phyloP scores from a whole-genome alignment of 768 basidiomycete genomes.

The Lentinula sp. region DNA sequence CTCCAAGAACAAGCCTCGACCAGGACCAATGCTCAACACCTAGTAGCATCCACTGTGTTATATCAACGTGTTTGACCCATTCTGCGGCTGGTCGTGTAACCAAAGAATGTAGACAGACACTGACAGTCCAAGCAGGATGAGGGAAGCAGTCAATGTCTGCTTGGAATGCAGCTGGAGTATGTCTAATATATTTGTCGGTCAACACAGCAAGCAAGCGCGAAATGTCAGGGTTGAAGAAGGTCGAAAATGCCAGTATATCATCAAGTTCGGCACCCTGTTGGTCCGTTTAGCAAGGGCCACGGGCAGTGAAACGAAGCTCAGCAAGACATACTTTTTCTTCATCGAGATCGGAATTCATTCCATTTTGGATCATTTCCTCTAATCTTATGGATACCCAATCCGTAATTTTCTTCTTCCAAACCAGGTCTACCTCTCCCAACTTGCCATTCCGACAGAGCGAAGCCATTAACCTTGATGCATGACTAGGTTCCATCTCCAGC shows the following conservation, averaged over 20 bases:
- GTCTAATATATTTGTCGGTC: conserved; percentile 32
- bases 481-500: conserved; percentile 34
- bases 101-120: conserved; percentile 53
- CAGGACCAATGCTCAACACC: conserved; percentile 49
- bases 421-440: conserved; percentile 50
- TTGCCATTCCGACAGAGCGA: conserved; percentile 40
- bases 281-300: not conserved
- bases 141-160: conserved; percentile 26
- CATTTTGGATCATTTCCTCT: conserved; percentile 14
- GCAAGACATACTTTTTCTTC: conserved; percentile 30
- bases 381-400: conserved; percentile 41
- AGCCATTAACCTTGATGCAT: conserved; percentile 44
- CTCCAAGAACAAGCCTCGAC: conserved; percentile 50
- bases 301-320: not conserved
- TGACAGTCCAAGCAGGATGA: conserved; percentile 50
- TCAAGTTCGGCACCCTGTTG: conserved; percentile 44
- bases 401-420: conserved; percentile 53
- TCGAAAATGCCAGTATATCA: conserved; percentile 47
- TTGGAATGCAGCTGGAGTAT: conserved; percentile 14
- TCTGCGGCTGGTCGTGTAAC: conserved; percentile 33
- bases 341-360: conserved; percentile 16
- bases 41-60: conserved; percentile 40
- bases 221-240: conserved; percentile 41
- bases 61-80: conserved; percentile 43
- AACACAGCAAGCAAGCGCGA: conserved; percentile 37